These are phyloP conservation scores for Candida sanyiensis DNA, from an alignment of 805 yeast genomes.

Conservation along the genomic window DNA sequence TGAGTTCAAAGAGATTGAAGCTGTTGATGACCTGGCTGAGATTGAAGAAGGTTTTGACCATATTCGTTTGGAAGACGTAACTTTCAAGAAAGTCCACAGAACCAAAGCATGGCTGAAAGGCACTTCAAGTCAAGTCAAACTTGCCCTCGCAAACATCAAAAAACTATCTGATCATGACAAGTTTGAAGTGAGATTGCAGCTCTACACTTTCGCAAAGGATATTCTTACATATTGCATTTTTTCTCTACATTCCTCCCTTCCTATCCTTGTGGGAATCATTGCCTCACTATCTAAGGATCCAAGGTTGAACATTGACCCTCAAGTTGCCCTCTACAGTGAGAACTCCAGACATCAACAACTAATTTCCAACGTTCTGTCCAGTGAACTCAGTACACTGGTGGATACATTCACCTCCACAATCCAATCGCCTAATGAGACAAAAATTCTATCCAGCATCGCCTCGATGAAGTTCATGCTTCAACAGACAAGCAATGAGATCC, in stretches of 20 bases:
- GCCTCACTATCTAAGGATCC: constrained; percentile 21
- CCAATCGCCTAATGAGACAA: constrained; percentile 23
- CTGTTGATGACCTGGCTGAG: constrained; percentile 15
- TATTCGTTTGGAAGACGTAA: constrained; percentile 16
- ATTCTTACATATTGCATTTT: constrained; percentile 30
- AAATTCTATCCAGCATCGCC: constrained; percentile 16
- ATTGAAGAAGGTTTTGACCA: constrained; percentile 11
- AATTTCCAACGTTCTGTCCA: constrained; percentile 13
- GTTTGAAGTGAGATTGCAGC: constrained; percentile 28
- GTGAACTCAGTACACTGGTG: constrained; percentile 15
- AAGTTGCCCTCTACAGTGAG: constrained; percentile 9
- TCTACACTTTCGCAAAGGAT: constrained; percentile 28
- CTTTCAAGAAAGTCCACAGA: constrained; percentile 32
- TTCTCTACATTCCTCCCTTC: constrained; percentile 33
- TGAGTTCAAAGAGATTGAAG: constrained; percentile 19
- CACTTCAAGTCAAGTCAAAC: constrained; percentile 43
- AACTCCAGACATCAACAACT: constrained; percentile 11
- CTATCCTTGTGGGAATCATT: constrained; percentile 32
- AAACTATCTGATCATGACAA: constrained; percentile 26
- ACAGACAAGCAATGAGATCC: constrained; percentile 6
- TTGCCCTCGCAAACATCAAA: constrained; percentile 32
- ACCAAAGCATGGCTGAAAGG: constrained; percentile 50
- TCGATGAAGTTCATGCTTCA: constrained; percentile 18
- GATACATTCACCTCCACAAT: constrained; percentile 18
- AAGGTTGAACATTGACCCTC: constrained; percentile 11